These are phyloP conservation scores for Mycena sanguinolenta DNA, from an alignment of 768 basidiomycete species.

Conservation along the genomic window DNA sequence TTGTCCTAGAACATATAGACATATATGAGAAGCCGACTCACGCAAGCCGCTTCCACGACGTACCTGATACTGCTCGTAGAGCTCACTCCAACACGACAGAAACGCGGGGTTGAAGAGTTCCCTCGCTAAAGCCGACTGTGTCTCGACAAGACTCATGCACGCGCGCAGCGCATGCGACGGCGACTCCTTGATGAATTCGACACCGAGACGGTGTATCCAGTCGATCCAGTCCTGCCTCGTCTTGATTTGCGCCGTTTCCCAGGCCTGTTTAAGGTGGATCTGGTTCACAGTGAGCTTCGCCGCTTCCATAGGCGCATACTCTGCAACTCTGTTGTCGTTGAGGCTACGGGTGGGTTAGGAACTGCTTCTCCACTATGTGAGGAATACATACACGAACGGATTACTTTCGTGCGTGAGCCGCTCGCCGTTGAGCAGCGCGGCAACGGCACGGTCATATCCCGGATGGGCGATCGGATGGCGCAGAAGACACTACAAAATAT, in stretches of 20 bases:
- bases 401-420: conserved; percentile 88
- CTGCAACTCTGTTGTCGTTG: conserved; percentile 73
- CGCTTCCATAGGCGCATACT: conserved; percentile 86
- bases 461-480: conserved; percentile 83
- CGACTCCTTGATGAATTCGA: conserved; percentile 98
- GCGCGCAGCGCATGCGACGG: conserved; percentile 97
- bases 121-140: conserved; percentile 90
- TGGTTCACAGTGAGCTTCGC: conserved; percentile 95
- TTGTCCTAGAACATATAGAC: conserved; percentile 74
- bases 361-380: no score
- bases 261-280: conserved; percentile 96
- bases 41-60: conserved; percentile 31
- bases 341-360: conserved; percentile 46
- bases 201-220: conserved; percentile 94
- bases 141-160: conserved; percentile 93
- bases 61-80: conserved; percentile 98
- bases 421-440: conserved; percentile 92
- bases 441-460: conserved; percentile 89
- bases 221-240: conserved; percentile 94
- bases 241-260: conserved; percentile 86
- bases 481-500: conserved; percentile 70
- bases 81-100: conserved; percentile 95
- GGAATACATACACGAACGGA: conserved; percentile 59
- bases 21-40: background rate
- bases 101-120: conserved; percentile 99